Conservation (phyloP, 129 eudicot genomes). For the Arctium lappa region DNA sequence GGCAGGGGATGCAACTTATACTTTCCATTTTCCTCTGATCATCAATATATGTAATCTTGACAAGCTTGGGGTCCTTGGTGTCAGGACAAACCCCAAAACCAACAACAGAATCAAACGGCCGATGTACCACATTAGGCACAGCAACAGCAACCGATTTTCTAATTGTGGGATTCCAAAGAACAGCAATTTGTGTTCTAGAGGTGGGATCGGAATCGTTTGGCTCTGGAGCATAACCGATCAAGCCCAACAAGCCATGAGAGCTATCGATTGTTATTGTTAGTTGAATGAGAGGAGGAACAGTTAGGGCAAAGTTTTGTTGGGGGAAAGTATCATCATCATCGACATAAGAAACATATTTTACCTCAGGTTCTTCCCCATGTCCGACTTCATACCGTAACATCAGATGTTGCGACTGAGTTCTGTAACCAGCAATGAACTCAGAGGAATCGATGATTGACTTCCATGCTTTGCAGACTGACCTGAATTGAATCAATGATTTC, state of each 20-base stretch:
- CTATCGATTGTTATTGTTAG: too few relatives aligned
- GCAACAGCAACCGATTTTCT: neutral
- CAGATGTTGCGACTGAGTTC: neutral
- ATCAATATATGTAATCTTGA: constrained; percentile 15
- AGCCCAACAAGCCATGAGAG: too few relatives aligned
- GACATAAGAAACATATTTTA: too few relatives aligned
- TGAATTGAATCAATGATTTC: constrained; percentile 35
- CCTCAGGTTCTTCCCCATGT: neutral
- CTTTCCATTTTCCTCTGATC: neutral
- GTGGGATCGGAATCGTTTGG: neutral
- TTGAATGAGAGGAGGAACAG: too few relatives aligned
- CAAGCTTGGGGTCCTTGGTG: constrained; percentile 18
- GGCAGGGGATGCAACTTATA: neutral
- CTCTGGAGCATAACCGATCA: neutral
- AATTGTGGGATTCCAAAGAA: constrained; percentile 39
- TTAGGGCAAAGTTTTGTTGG: too few relatives aligned
- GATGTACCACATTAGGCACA: neutral
- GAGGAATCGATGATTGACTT: constrained; percentile 33
- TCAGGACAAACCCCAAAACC: constrained; percentile 38
- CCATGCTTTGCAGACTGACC: constrained; percentile 43
- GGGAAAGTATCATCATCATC: too few relatives aligned
- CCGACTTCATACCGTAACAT: constrained; percentile 4
- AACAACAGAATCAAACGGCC: constrained; percentile 18
- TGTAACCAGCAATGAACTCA: constrained; percentile 21
- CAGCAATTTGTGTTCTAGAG: neutral